These are phyloP conservation scores for Komagataea norvegica DNA, from an alignment of 1,139 yeast species.

Conservation along the genomic window DNA sequence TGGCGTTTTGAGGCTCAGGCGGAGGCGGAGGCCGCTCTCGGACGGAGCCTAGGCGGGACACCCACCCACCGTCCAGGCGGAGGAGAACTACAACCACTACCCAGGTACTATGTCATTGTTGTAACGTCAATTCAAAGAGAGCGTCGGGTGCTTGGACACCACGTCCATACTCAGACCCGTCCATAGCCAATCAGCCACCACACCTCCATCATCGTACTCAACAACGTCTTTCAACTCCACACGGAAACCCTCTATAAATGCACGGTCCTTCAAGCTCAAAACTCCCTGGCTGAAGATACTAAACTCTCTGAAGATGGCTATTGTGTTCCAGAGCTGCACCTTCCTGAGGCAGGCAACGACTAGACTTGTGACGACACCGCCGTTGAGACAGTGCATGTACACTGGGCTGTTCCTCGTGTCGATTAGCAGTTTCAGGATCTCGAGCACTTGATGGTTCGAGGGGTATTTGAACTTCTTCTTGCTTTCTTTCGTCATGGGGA, in stretches of 20 bases:
- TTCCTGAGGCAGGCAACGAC: slow-evolving; percentile 83
- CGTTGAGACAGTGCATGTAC: slow-evolving; percentile 83
- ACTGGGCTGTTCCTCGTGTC: slow-evolving; percentile 62
- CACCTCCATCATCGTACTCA: not conserved
- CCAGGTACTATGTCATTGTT: too few relatives aligned
- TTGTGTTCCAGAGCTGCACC: slow-evolving; percentile 83
- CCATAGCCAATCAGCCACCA: slow-evolving; percentile 66
- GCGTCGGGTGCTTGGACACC: slow-evolving; percentile 34
- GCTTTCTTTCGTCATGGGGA: slow-evolving; percentile 49
- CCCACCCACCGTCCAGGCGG: too few relatives aligned
- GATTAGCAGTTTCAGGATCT: slow-evolving; percentile 56
- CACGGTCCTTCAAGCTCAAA: slow-evolving; percentile 76
- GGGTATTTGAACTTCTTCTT: slow-evolving; percentile 77
- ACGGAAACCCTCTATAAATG: slow-evolving; percentile 74
- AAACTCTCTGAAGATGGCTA: slow-evolving; percentile 84
- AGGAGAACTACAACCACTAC: too few relatives aligned
- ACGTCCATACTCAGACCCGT: slow-evolving; percentile 56
- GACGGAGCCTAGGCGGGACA: not conserved
- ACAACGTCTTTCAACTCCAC: slow-evolving; percentile 30
- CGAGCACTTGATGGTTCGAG: slow-evolving; percentile 59
- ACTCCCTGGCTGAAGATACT: slow-evolving; percentile 65
- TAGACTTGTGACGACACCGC: slow-evolving; percentile 81
- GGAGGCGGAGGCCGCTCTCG: not conserved
- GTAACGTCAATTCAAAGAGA: slow-evolving; percentile 8
- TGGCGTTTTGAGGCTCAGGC: not conserved